phyloP scores from a whole-genome alignment of 179 eudicot species.

The Spergularia azorica region DNA sequence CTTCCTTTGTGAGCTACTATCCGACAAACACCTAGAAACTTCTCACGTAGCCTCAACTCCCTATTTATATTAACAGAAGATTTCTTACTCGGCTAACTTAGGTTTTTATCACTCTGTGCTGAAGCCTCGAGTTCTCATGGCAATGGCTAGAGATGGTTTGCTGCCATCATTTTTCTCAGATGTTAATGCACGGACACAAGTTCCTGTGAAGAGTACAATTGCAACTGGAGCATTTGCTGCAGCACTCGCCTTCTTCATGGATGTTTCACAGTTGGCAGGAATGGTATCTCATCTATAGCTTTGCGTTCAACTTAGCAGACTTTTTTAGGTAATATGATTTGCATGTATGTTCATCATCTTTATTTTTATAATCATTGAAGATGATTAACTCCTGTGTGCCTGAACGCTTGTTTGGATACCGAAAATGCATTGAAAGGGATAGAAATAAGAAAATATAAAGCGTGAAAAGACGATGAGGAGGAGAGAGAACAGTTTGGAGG shows the following conservation, averaged over 20 bases:
- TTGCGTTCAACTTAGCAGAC: conserved; percentile 14
- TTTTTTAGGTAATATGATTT: conserved; percentile 1
- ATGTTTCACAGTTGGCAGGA: conserved; percentile 87
- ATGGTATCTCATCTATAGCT: conserved; percentile 57
- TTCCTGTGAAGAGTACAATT: conserved; percentile 86
- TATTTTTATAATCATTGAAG: neutral
- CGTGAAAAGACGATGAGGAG: too few relatives aligned
- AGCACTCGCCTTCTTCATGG: conserved; percentile 77
- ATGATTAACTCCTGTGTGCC: neutral
- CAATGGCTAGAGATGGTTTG: conserved; percentile 97
- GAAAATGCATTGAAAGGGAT: too few relatives aligned
- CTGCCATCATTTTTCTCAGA: conserved; percentile 90
- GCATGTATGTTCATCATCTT: neutral
- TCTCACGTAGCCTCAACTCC: neutral
- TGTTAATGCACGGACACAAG: conserved; percentile 69
- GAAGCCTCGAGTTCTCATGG: conserved; percentile 94
- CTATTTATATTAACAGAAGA: neutral
- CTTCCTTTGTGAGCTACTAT: neutral
- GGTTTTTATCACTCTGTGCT: conserved; percentile 12
- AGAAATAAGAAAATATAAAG: too few relatives aligned
- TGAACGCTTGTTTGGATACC: too few relatives aligned
- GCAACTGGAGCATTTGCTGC: conserved; percentile 75
- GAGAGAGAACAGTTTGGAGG: too few relatives aligned
- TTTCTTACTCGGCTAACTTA: conserved; percentile 6
- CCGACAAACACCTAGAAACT: too few relatives aligned